These are phyloP conservation scores for Colletotrichum orbiculare DNA, from an alignment of 2,329 filamentous ascomycete species.

Conservation along the genomic window DNA sequence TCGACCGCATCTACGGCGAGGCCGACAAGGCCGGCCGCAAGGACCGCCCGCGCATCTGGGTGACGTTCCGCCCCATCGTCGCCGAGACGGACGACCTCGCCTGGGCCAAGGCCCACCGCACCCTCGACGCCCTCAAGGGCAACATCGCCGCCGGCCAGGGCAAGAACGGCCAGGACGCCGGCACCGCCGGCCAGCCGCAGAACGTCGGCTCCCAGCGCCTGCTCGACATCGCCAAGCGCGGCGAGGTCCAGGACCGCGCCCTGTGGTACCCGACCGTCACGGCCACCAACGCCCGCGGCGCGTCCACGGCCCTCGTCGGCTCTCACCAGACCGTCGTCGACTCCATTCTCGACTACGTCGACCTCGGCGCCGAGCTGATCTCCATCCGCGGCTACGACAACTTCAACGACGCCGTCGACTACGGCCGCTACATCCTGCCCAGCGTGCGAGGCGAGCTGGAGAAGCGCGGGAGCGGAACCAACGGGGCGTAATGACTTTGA, in stretches of 20 bases:
- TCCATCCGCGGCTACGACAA: conserved; percentile 72
- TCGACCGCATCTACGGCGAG: conserved; percentile 69
- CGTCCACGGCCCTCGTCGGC: conserved; percentile 68
- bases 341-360: conserved; percentile 67
- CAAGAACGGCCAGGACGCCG: conserved; percentile 38
- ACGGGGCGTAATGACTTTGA: background rate
- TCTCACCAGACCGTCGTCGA: conserved; percentile 63
- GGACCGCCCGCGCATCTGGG: conserved; percentile 70
- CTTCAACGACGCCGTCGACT: conserved; percentile 68
- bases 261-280: conserved; percentile 74
- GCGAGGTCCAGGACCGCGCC: conserved; percentile 69
- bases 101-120: conserved; percentile 69
- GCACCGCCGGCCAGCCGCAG: conserved; percentile 57
- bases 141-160: conserved; percentile 51
- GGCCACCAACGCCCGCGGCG: conserved; percentile 68
- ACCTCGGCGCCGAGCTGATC: conserved; percentile 66
- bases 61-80: conserved; percentile 70
- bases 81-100: conserved; percentile 72
- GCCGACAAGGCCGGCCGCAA: conserved; percentile 66
- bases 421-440: conserved; percentile 66
- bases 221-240: conserved; percentile 65
- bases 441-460: conserved; percentile 53
- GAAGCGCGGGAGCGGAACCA: conserved; percentile 37
- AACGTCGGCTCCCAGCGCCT: conserved; percentile 70
- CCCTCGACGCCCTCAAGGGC: conserved; percentile 60